Percentiles rank a stretch among this genome's conserved stretches.
Conservation (phyloP, 2,329 filamentous ascomycete genomes). For the Botrytis fabae region DNA sequence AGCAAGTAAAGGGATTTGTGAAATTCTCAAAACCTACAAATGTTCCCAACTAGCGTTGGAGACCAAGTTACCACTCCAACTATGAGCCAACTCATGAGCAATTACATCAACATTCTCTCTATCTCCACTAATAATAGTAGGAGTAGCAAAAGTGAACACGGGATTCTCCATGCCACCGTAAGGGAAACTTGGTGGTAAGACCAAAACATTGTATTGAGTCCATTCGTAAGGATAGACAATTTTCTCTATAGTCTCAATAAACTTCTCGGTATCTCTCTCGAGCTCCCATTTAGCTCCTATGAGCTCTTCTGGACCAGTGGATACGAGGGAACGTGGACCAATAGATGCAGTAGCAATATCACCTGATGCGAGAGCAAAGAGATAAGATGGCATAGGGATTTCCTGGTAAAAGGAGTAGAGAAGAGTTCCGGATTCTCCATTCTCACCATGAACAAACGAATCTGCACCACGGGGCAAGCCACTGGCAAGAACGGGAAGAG, state of each 20-base stretch:
- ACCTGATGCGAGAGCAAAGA: slow-evolving; percentile 87
- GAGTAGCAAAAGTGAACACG: slow-evolving; percentile 92
- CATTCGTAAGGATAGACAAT: slow-evolving; percentile 85
- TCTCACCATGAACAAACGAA: slow-evolving; percentile 51
- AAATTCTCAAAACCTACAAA: slow-evolving; percentile 52
- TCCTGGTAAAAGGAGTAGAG: slow-evolving; percentile 86
- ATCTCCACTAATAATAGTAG: slow-evolving; percentile 88
- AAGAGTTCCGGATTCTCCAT: slow-evolving; percentile 53
- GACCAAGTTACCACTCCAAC: slow-evolving; percentile 88
- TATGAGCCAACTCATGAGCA: slow-evolving; percentile 75
- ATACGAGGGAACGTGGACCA: slow-evolving; percentile 80
- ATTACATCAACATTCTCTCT: slow-evolving; percentile 94
- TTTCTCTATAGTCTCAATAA: slow-evolving; percentile 81
- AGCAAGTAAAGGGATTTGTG: neutral
- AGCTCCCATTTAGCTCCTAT: slow-evolving; percentile 86
- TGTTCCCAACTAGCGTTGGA: slow-evolving; percentile 80
- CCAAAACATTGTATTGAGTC: slow-evolving; percentile 92
- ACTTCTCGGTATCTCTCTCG: slow-evolving; percentile 86
- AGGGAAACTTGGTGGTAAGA: slow-evolving; percentile 86
- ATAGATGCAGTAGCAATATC: slow-evolving; percentile 85
- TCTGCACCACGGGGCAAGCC: slow-evolving; percentile 63
- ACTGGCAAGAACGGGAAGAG: slow-evolving; percentile 87
- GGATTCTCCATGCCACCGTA: slow-evolving; percentile 66
- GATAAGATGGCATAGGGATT: slow-evolving; percentile 89
- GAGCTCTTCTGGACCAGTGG: slow-evolving; percentile 85